Evolutionary conservation across 495 filamentous ascomycete genomes (phyloP).

Genomic region (Neurospora sp.): DNA sequence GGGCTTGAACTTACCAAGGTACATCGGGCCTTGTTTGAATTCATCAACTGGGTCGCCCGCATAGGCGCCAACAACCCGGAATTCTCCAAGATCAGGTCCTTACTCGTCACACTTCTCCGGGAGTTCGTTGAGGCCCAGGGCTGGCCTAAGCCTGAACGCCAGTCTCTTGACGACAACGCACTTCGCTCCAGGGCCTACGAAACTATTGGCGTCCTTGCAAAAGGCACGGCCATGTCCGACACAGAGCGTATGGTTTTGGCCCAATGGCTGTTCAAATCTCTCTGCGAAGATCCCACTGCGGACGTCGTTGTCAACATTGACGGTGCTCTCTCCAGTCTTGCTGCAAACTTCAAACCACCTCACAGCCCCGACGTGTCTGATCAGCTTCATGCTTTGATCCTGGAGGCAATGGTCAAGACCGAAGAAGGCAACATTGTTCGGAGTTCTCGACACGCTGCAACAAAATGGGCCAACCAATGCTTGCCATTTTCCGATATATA

Average conservation of each 20-base stretch:
- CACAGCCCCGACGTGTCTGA: conserved; percentile 23
- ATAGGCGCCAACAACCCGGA: conserved; percentile 53
- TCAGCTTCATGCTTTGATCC: conserved; percentile 42
- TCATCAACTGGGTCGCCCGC: conserved; percentile 77
- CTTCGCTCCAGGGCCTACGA: conserved; percentile 73
- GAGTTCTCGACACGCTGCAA: conserved; percentile 68
- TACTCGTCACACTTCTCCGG: conserved; percentile 59
- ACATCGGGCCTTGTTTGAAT: conserved; percentile 75
- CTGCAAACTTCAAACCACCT: conserved; percentile 38
- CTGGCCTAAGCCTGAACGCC: conserved; percentile 58
- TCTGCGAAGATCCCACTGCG: conserved; percentile 70
- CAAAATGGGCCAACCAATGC: conserved; percentile 86
- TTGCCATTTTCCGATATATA: conserved; percentile 67
- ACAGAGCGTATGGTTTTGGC: conserved; percentile 49
- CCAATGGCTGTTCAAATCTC: conserved; percentile 67
- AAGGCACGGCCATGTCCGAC: conserved; percentile 38
- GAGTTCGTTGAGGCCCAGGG: conserved; percentile 72
- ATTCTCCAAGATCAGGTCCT: conserved; percentile 47
- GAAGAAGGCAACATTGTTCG: conserved; percentile 46
- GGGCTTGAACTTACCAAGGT: conserved; percentile 37
- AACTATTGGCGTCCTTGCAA: conserved; percentile 70
- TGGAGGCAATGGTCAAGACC: conserved; percentile 54
- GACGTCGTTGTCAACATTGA: conserved; percentile 79
- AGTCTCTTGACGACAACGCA: conserved; percentile 49
- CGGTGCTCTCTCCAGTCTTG: conserved; percentile 70